Base-by-base conservation (phyloP, 192 early-diverging fungal genomes). In the Pecoramyces ruminantium region DNA sequence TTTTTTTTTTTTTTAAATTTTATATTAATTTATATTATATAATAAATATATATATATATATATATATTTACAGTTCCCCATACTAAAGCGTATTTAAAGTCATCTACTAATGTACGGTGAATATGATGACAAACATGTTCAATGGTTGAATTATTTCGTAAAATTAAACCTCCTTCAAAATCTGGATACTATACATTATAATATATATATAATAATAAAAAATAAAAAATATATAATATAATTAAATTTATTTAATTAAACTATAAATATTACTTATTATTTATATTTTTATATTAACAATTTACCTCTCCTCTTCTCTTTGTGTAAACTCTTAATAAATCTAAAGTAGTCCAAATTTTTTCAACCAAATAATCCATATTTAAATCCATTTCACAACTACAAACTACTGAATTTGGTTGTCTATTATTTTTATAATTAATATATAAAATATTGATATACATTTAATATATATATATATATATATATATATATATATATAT, bases 41-140 rank as follows among this genome's bases (percentile, higher is more conserved):
- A n/a, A 39, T 40, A 4, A 84, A 82, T 29, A 21, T 17, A 78
- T 29, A 16, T 17, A 38, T 30, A n/a, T 30, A n/a, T 78, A 84
- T 87, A 89, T 1, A 42, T 38, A 28, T 21, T 58, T 29, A 40
- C 78, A 13, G 40, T 58, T 38, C 80, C 29, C 97, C 97, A 99
- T 17, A 99, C 96, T 42, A 99, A 87, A 3, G 97, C 97, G 85
- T 95, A 98, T 87, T 93, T 93, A 89, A 99, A 97, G 77, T 94
- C 91, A 78, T 92, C 91, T 14, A 90, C 92, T 83, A 99, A 83
- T 17, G 92, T 90, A 86, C 94, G 92, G 87, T 99, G 97, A 80
- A 99, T 93, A 78, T 89, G 89, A 78, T 92, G 92, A 83, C 97
- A 98, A 77, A 93, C 93, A 78, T 95, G 92, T 84, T 96, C 94